phyloP scores from a whole-genome alignment of 1,284 basidiomycete species.

The Moesziomyces parantarcticus region DNA sequence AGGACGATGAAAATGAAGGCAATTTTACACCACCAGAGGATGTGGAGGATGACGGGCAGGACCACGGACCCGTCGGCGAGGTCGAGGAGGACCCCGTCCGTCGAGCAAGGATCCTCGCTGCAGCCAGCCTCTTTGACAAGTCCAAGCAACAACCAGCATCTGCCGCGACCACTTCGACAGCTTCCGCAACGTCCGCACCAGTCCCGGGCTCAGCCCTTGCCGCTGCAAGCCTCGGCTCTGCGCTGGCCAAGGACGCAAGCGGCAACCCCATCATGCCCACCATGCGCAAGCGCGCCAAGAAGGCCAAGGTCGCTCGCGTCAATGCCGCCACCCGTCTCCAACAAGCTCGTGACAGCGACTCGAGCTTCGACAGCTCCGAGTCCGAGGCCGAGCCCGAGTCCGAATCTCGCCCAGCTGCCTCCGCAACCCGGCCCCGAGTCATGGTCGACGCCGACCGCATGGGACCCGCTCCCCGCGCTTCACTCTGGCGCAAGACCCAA shows the following conservation, averaged over 20 bases:
- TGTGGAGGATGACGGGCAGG: constrained; percentile 33
- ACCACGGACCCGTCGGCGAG: constrained; percentile 38
- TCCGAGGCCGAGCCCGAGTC: constrained; percentile 32
- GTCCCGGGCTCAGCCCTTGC: constrained; percentile 29
- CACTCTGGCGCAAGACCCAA: constrained; percentile 35
- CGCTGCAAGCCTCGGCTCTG: constrained; percentile 52
- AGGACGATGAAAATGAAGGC: constrained; percentile 21
- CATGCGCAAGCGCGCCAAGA: constrained; percentile 55
- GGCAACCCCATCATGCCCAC: constrained; percentile 50
- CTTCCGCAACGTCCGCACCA: constrained; percentile 5
- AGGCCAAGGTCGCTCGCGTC: constrained; percentile 30
- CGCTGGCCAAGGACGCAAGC: constrained; percentile 57
- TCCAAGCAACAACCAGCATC: constrained; percentile 7
- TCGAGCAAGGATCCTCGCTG: constrained; percentile 45
- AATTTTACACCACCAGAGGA: constrained; percentile 38
- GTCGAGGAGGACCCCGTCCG: constrained; percentile 47
- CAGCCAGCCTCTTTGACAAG: constrained; percentile 45
- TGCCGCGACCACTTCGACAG: constrained; percentile 5
- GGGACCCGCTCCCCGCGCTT: constrained; percentile 38
- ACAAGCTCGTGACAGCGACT: constrained; percentile 39
- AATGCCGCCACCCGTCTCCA: constrained; percentile 34
- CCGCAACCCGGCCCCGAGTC: neutral
- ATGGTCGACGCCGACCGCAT: constrained; percentile 10
- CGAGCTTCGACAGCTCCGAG: constrained; percentile 60
- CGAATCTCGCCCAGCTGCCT: constrained; percentile 7